These are phyloP conservation scores for Colletotrichum agaves DNA, from an alignment of 2,329 filamentous ascomycete species.

Conservation along the genomic window DNA sequence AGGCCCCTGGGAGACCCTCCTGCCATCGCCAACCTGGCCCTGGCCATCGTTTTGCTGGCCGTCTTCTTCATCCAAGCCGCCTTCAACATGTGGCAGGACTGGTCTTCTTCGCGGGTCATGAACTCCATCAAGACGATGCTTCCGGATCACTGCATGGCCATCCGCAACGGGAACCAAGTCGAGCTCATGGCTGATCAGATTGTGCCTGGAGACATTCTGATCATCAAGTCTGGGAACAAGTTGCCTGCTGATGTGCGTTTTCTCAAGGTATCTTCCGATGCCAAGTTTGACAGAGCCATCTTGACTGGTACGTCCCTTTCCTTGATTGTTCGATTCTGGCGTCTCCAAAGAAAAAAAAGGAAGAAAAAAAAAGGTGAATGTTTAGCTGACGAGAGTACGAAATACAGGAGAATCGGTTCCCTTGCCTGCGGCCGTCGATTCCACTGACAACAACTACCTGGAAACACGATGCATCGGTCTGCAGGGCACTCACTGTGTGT, in stretches of 20 bases:
- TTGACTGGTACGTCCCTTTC: conserved; percentile 65
- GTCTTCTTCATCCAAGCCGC: conserved; percentile 77
- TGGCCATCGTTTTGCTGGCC: conserved; percentile 77
- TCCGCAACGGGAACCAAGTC: conserved; percentile 66
- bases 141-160: conserved; percentile 75
- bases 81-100: conserved; percentile 79
- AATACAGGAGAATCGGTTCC: conserved; percentile 71
- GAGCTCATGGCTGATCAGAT: conserved; percentile 67
- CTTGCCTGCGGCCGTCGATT: conserved; percentile 71
- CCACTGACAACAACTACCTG: conserved; percentile 77
- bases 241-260: conserved; percentile 80
- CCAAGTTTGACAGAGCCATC: conserved; percentile 78
- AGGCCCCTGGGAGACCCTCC: conserved; percentile 79
- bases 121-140: conserved; percentile 83
- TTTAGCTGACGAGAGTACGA: background rate
- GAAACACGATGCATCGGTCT: conserved; percentile 81
- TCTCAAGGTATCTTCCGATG: conserved; percentile 73
- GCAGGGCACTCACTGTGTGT: conserved; percentile 82
- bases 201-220: conserved; percentile 77
- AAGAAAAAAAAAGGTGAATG: background rate
- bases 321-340: background rate
- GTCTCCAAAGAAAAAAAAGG: no score
- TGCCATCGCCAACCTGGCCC: conserved; percentile 73
- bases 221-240: conserved; percentile 77
- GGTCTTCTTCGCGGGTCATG: conserved; percentile 82